These are phyloP conservation scores for Alternaria metachromatica DNA, from an alignment of 2,329 filamentous ascomycete species.

Conservation along the genomic window DNA sequence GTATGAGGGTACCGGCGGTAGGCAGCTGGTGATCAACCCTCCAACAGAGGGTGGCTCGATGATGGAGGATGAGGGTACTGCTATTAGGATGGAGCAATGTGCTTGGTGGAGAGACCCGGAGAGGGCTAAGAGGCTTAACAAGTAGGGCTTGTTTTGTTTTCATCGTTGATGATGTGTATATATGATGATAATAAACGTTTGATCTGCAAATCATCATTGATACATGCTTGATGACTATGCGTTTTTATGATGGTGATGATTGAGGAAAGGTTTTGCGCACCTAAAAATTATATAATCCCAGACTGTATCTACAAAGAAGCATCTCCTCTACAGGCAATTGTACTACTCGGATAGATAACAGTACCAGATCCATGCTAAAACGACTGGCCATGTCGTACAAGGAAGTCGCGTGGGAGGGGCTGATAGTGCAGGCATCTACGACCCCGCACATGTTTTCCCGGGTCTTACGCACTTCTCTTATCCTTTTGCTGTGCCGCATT, in stretches of 20 bases:
- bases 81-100: constrained; percentile 40
- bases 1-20: constrained; percentile 26
- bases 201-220: neutral
- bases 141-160: constrained; percentile 16
- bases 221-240: no score
- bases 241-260: no score
- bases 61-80: constrained; percentile 35
- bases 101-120: constrained; percentile 43
- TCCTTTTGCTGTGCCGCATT: neutral
- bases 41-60: constrained; percentile 26
- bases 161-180: neutral
- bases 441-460: neutral
- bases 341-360: no score
- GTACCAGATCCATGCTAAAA: neutral
- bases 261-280: no score
- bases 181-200: neutral
- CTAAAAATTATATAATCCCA: no score
- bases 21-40: constrained; percentile 34
- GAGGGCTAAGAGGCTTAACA: constrained; percentile 39
- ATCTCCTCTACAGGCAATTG: no score
- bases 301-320: no score
- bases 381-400: neutral
- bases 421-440: neutral
- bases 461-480: neutral
- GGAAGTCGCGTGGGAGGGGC: neutral